These are phyloP conservation scores for Apophysomyces variabilis DNA, from an alignment of 371 early-diverging fungal genomes.

Conservation along the genomic window DNA sequence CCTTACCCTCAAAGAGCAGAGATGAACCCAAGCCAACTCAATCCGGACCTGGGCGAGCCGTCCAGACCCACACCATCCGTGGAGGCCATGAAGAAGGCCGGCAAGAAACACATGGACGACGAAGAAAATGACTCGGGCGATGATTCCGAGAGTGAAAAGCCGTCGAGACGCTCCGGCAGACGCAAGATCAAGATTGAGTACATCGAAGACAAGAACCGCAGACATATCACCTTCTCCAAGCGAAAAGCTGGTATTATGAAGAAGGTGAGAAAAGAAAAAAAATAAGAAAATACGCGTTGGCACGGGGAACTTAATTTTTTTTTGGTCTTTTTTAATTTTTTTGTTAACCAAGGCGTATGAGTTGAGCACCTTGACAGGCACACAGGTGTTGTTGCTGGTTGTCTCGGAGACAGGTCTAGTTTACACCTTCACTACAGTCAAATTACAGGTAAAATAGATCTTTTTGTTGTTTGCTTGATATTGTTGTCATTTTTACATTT, in stretches of 20 bases:
- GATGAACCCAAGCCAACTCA: slow-evolving; percentile 14
- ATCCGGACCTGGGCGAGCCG: slow-evolving; percentile 13
- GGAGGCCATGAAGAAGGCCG: slow-evolving; percentile 1
- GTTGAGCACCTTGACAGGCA: slow-evolving; percentile 94
- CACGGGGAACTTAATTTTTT: slow-evolving; percentile 12
- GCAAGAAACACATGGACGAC: slow-evolving; percentile 12
- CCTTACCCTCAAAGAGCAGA: slow-evolving; percentile 13
- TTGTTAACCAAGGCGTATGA: slow-evolving; percentile 83
- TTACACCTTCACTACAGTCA: slow-evolving; percentile 98
- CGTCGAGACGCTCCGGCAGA: slow-evolving; percentile 77
- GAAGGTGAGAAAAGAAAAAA: slow-evolving; percentile 64
- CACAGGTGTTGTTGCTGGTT: slow-evolving; percentile 94
- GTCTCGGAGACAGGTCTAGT: slow-evolving; percentile 98
- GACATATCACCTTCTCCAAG: slow-evolving; percentile 98
- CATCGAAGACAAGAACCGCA: slow-evolving; percentile 93
- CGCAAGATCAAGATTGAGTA: slow-evolving; percentile 98
- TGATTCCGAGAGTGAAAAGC: slow-evolving; percentile 48
- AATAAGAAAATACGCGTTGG: not conserved
- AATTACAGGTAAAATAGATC: slow-evolving; percentile 78
- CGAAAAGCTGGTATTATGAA: slow-evolving; percentile 99
- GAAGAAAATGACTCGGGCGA: slow-evolving; percentile 49
- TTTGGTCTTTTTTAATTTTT: slow-evolving; percentile 16
- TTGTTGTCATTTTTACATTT: not conserved
- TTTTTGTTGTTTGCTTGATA: not conserved
- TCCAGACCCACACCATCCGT: slow-evolving; percentile 12